Evolutionary conservation across 768 basidiomycete species (phyloP).

Genomic region (Boletus sensibilis): DNA sequence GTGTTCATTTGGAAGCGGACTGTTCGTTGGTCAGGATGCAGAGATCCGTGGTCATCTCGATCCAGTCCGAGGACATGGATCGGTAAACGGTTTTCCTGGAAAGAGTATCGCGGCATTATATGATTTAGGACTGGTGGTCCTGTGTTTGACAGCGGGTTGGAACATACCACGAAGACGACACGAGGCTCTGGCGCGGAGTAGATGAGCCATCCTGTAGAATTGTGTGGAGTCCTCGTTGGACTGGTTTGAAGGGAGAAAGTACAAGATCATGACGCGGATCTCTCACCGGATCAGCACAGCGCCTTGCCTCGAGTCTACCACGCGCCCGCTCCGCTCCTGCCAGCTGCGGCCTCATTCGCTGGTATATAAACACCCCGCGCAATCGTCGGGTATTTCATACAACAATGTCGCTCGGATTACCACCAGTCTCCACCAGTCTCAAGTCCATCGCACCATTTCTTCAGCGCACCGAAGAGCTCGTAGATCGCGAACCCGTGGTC

Average conservation of each 20-base stretch:
- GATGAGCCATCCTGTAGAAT: slow-evolving; percentile 13
- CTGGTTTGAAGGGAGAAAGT: background rate
- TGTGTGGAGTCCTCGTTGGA: slow-evolving; percentile 2
- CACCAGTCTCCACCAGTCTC: slow-evolving; percentile 58
- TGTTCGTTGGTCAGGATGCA: slow-evolving; percentile 2
- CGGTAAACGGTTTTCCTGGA: slow-evolving; percentile 6
- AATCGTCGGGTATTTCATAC: background rate
- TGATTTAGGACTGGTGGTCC: background rate
- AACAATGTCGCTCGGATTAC: slow-evolving; percentile 49
- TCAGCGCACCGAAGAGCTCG: slow-evolving; percentile 88
- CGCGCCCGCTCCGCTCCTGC: slow-evolving; percentile 2
- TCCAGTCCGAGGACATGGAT: slow-evolving; percentile 3
- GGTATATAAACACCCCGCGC: background rate
- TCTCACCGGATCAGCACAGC: background rate
- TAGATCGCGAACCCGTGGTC: slow-evolving; percentile 77
- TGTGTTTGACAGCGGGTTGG: background rate
- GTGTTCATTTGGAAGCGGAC: slow-evolving; percentile 27
- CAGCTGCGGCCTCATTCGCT: background rate
- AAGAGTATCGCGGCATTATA: background rate
- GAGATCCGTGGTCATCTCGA: slow-evolving; percentile 16
- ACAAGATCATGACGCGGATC: background rate
- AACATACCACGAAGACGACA: background rate
- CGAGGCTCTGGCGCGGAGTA: background rate
- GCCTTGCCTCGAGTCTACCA: slow-evolving; percentile 9
- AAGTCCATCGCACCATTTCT: slow-evolving; percentile 76